Conservation (phyloP, 305 asterid genomes). For the Salvia sclarea region DNA sequence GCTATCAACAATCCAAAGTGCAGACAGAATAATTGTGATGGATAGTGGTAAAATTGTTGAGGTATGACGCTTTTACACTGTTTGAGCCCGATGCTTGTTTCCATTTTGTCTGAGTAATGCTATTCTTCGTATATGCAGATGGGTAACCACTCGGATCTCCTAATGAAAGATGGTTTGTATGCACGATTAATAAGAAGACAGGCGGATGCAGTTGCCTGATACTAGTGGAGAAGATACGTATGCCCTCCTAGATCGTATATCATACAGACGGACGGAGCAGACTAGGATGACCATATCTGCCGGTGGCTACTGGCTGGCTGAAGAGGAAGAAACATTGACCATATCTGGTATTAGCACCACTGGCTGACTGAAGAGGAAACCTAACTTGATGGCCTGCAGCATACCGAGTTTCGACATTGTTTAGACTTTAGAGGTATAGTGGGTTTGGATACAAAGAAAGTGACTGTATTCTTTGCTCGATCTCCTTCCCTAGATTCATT, state of each 20-base stretch:
- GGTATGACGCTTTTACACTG: slow-evolving; percentile 39
- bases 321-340: not conserved
- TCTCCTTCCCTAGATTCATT: not conserved
- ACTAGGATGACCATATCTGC: slow-evolving; percentile 7
- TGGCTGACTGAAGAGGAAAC: slow-evolving; percentile 16
- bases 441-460: not conserved
- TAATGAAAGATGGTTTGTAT: slow-evolving; percentile 67
- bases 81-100: not conserved
- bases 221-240: slow-evolving; percentile 7
- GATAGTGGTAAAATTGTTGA: slow-evolving; percentile 82
- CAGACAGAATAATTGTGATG: slow-evolving; percentile 87
- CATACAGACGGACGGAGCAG: not conserved
- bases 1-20: slow-evolving; percentile 91
- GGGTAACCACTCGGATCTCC: slow-evolving; percentile 78
- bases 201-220: slow-evolving; percentile 79
- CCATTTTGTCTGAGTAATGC: not conserved
- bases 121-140: slow-evolving; percentile 45
- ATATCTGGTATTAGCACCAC: not conserved
- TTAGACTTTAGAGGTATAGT: not conserved
- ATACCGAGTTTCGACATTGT: not conserved
- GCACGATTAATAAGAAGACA: slow-evolving; percentile 82
- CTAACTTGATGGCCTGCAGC: no score
- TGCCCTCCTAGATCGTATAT: slow-evolving; percentile 9
- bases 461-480: not conserved
- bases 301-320: not conserved